Evolutionary conservation across 495 filamentous ascomycete species (phyloP).

Genomic region (Chaetomidium leptoderma): DNA sequence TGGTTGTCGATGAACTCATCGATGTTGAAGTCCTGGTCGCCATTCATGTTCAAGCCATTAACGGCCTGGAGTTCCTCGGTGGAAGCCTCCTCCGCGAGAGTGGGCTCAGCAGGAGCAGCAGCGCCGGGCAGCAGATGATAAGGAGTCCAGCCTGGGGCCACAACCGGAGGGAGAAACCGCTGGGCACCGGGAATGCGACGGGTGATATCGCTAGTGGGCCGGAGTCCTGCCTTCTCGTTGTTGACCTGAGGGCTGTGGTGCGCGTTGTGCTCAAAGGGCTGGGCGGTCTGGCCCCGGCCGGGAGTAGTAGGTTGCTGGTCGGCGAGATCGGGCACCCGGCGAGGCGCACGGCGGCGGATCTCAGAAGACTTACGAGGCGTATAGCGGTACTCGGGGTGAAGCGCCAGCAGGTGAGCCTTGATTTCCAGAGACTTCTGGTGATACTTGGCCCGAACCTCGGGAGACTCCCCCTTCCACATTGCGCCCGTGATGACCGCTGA

Average conservation of each 20-base stretch:
- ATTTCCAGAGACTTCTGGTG: constrained; percentile 12
- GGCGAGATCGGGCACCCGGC: neutral
- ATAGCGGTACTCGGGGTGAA: constrained; percentile 18
- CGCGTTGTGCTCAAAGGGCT: constrained; percentile 2
- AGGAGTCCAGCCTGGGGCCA: constrained; percentile 11
- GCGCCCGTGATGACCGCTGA: constrained; percentile 22
- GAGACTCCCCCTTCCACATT: constrained; percentile 23
- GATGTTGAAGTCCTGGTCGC: neutral
- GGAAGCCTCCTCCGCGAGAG: neutral
- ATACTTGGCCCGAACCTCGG: constrained; percentile 22
- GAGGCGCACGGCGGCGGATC: constrained; percentile 16
- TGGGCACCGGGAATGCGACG: constrained; percentile 8
- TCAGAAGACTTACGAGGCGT: constrained; percentile 17
- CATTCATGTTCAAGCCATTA: neutral
- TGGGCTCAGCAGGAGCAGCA: neutral
- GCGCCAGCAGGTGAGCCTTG: constrained; percentile 17
- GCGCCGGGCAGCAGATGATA: constrained; percentile 1
- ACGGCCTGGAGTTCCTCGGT: neutral
- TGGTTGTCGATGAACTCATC: neutral
- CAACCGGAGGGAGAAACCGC: constrained; percentile 10
- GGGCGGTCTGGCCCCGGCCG: neutral
- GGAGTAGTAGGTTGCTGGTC: neutral
- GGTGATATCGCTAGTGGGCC: constrained; percentile 11
- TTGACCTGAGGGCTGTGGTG: neutral
- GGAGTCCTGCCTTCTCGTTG: constrained; percentile 1